phyloP scores from a whole-genome alignment of 371 early-diverging fungal species.

The Apophysomyces elegans region DNA sequence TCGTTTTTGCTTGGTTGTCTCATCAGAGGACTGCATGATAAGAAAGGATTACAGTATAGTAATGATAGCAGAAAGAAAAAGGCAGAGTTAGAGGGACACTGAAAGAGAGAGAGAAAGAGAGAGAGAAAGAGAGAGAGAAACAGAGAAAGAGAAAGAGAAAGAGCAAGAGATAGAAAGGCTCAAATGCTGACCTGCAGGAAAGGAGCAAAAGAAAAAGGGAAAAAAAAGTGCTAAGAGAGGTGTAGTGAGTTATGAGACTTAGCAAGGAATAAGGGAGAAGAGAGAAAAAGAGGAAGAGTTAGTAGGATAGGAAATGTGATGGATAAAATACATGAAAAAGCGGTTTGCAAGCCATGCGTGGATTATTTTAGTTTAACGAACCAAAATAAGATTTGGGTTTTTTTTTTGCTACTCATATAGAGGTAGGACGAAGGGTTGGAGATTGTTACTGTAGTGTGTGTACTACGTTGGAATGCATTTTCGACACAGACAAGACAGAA shows the following conservation, averaged over 20 bases:
- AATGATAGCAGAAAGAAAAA: neutral
- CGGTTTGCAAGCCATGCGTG: too few species aligned
- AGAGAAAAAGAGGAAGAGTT: neutral
- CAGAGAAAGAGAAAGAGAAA: neutral
- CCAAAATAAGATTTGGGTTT: too few species aligned
- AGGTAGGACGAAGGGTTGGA: too few species aligned
- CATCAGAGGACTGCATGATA: conserved; percentile 13
- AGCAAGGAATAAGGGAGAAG: neutral
- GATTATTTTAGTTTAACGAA: too few species aligned
- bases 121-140: neutral
- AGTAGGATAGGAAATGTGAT: too few species aligned
- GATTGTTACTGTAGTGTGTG: too few species aligned
- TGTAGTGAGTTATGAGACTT: neutral
- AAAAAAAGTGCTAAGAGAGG: neutral
- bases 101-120: neutral
- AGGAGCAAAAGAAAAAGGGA: neutral
- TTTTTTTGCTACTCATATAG: too few species aligned
- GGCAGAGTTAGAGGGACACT: too few species aligned
- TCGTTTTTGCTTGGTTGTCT: conserved; percentile 36
- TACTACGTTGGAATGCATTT: too few species aligned
- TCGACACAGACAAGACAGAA: neutral
- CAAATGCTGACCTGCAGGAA: neutral
- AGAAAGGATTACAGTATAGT: neutral
- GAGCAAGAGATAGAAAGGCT: neutral
- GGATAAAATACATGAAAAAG: too few species aligned